Conservation (phyloP, 331 rosid species). For the Arachis monticola region DNA sequence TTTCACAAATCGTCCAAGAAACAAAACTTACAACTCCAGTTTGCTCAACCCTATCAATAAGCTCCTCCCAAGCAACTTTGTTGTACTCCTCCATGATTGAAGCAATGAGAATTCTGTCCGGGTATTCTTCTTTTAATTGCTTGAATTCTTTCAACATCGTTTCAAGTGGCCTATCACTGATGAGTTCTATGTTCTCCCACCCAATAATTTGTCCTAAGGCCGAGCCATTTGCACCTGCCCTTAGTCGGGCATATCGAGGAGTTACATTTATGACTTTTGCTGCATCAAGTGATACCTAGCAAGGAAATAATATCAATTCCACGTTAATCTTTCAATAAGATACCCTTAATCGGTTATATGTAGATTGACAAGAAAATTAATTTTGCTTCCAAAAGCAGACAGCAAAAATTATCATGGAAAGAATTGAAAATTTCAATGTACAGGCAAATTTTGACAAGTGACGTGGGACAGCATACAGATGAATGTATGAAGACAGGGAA, state of each 20-base stretch:
- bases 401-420: not conserved
- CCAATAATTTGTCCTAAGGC: conserved; percentile 86
- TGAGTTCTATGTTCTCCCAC: conserved; percentile 94
- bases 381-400: conserved; percentile 20
- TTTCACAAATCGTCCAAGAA: conserved; percentile 15
- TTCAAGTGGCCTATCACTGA: conserved; percentile 92
- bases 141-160: conserved; percentile 90
- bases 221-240: conserved; percentile 78
- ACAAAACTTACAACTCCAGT: conserved; percentile 84
- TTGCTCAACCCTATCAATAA: conserved; percentile 91
- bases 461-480: not conserved
- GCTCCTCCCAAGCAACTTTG: conserved; percentile 95
- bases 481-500: conserved; percentile 14
- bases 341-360: conserved; percentile 8
- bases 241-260: conserved; percentile 88
- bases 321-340: conserved; percentile 17
- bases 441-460: conserved; percentile 3
- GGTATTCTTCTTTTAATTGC: conserved; percentile 88
- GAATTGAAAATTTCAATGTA: conserved; percentile 9
- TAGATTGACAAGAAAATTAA: not conserved
- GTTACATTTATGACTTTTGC: conserved; percentile 90
- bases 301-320: conserved; percentile 23
- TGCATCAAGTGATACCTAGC: conserved; percentile 91
- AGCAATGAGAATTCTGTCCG: conserved; percentile 92
- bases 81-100: conserved; percentile 97